phyloP scores from a whole-genome alignment of 2,329 filamentous ascomycete genomes.

The Aureobasidium leucospermi region DNA sequence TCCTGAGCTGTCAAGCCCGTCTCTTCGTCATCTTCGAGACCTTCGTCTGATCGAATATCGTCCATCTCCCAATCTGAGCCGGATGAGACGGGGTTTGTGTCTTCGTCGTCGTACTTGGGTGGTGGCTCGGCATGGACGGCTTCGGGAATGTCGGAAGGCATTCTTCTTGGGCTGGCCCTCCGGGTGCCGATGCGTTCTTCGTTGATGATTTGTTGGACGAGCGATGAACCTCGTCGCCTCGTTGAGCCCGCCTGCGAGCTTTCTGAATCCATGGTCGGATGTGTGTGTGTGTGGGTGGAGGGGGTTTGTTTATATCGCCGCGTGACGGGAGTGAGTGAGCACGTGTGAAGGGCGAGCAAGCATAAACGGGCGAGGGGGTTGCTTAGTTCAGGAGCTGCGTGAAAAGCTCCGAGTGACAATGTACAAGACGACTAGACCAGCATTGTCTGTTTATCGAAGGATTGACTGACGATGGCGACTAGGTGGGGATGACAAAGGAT shows the following conservation, averaged over 20 bases:
- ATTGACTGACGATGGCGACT: neutral
- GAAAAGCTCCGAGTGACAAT: neutral
- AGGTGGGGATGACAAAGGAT: neutral
- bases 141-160: conserved; percentile 14
- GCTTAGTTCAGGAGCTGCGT: neutral
- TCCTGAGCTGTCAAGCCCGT: conserved; percentile 73
- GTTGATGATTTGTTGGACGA: conserved; percentile 9
- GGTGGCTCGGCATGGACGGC: conserved; percentile 14
- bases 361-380: neutral
- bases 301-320: neutral
- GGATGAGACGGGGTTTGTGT: conserved; percentile 26
- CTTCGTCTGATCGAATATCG: conserved; percentile 57
- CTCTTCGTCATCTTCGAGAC: conserved; percentile 77
- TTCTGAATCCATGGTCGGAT: neutral
- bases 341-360: conserved; percentile 1
- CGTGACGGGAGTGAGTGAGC: neutral
- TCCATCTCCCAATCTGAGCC: conserved; percentile 50
- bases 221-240: conserved; percentile 3
- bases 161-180: conserved; percentile 6
- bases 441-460: conserved; percentile 3
- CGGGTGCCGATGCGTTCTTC: neutral
- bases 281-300: neutral
- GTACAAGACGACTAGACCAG: neutral
- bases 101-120: conserved; percentile 27
- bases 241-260: conserved; percentile 10